These are phyloP conservation scores for Cornus kousa DNA, from an alignment of 148 eudicot genomes.

Conservation along the genomic window DNA sequence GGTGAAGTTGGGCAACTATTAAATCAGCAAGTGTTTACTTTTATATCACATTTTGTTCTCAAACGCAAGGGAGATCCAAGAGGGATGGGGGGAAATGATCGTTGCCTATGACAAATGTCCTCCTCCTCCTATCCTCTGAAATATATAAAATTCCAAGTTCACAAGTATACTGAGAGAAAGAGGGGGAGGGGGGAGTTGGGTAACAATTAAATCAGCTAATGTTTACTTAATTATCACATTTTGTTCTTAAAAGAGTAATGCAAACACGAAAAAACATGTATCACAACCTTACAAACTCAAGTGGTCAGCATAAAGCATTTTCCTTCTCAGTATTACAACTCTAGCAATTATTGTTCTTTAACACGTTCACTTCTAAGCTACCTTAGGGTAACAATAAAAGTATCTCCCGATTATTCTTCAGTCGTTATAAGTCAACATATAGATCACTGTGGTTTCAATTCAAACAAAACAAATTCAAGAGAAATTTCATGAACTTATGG, in stretches of 20 bases:
- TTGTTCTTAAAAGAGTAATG: not conserved
- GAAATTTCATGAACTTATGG: too few species aligned
- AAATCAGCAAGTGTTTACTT: not conserved
- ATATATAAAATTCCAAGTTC: not conserved
- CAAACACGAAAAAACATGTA: too few species aligned
- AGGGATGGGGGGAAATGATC: slow-evolving; percentile 80
- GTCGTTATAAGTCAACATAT: too few species aligned
- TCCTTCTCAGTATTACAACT: too few species aligned
- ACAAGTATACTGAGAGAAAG: slow-evolving; percentile 1
- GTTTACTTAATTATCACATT: not conserved
- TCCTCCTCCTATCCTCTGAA: slow-evolving; percentile 89
- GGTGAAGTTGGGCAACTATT: not conserved
- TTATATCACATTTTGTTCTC: not conserved
- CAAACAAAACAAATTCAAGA: too few species aligned
- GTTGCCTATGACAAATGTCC: slow-evolving; percentile 69
- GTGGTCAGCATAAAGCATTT: too few species aligned
- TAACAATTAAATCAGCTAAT: not conserved
- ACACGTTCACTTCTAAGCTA: too few species aligned
- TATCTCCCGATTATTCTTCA: too few species aligned
- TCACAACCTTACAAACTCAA: too few species aligned
- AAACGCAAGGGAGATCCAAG: slow-evolving; percentile 73
- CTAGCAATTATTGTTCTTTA: too few species aligned
- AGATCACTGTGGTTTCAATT: too few species aligned
- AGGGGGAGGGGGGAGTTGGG: not conserved
- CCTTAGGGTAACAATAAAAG: too few species aligned